Percentiles rank a stretch among this genome's conserved stretches.
Conservation (phyloP, 2,329 filamentous ascomycete species). For the Cladophialophora bantiana region DNA sequence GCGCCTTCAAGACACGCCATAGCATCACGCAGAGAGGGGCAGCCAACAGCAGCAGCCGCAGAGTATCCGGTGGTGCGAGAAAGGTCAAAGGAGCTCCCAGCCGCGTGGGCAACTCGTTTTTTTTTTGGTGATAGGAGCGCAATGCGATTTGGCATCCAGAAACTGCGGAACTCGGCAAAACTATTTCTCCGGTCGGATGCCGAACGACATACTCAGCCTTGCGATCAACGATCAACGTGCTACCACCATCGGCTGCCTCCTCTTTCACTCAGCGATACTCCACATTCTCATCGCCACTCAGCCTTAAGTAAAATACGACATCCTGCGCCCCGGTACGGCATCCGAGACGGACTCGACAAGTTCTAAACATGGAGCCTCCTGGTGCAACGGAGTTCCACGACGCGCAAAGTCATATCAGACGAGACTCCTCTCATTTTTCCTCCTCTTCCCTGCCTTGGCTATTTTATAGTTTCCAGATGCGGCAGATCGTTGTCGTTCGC, state of each 20-base stretch:
- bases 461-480: conserved; percentile 13
- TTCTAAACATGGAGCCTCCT: not conserved
- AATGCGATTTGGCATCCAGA: not conserved
- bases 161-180: not conserved
- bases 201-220: not conserved
- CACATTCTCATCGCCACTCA: conserved; percentile 1
- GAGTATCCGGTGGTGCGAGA: conserved; percentile 1
- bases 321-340: not conserved
- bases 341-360: not conserved
- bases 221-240: not conserved
- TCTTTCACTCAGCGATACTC: not conserved
- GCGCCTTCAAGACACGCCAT: conserved; percentile 31
- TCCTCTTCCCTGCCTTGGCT: not conserved
- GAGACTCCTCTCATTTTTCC: not conserved
- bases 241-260: not conserved
- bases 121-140: not conserved
- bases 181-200: not conserved
- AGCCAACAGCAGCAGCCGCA: not conserved
- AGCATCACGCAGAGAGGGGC: conserved; percentile 30
- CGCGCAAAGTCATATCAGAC: not conserved
- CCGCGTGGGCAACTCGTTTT: not conserved
- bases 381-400: not conserved
- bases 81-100: not conserved
- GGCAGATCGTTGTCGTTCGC: conserved; percentile 1
- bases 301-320: not conserved